Evolutionary conservation across 2,329 filamentous ascomycete species (phyloP), one percentile per base, ranked within the genome.

Genomic region (Aureobasidium sp.): DNA sequence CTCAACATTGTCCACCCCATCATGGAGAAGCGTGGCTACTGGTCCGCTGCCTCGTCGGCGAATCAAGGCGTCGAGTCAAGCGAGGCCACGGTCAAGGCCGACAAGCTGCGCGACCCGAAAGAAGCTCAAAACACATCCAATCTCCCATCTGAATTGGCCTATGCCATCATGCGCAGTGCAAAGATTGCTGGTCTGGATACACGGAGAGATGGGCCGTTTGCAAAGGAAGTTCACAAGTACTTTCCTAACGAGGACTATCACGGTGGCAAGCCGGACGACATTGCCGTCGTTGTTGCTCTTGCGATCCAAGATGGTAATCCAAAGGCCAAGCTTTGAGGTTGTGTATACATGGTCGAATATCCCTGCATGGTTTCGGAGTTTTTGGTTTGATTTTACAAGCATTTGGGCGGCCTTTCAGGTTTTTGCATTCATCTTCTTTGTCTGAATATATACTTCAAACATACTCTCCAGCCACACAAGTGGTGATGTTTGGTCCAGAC

Each of bases 261-360:
- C 55, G 93, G 93, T 55, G 93, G 93, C 49, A 98, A 98, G 70
- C 81, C 94, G 17, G 93, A 98, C 66, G 93, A 98, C 68, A 96
- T 98, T 55, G 91, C 89, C 63, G 89, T 89, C 4, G 75, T 98
- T 47, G 84, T 90, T 12, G 81, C 84, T 27, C 74, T 95, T 25
- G 88, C 88, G 1, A 82, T 88, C 7, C 84, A 90, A 60, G 80
- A 84, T 50, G 56, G 39, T 8, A 34, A 39, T 21, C 52, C 45
- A 37, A 35, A 59, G 47, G 59, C 48, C 17, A 51, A 51, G 37
- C 48, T 51, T 32, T 51, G 38, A 39, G 2, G 5, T 39, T 24
- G 24, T 12, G 7, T 3, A 30, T 21, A n/a, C 27, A 5, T 19
- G 24, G 6, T 14, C 35, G n/a, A 21, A 25, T 25, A 14, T 30